phyloP scores from a whole-genome alignment of 345 rosid species.

The Populus deltoides region DNA sequence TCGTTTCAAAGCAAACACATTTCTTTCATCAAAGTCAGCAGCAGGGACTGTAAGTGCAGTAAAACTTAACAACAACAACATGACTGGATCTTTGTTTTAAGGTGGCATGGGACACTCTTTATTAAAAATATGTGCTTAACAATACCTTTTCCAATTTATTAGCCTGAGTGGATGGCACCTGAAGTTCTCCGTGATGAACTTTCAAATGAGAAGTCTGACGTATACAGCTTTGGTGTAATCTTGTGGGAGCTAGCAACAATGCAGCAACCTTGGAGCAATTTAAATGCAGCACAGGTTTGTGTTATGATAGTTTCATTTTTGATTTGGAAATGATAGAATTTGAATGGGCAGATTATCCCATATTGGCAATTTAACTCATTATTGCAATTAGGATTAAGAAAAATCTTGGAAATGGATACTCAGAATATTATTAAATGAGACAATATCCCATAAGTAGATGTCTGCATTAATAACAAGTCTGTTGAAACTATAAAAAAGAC shows the following conservation, averaged over 20 bases:
- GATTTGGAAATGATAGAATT: not conserved
- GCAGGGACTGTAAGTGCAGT: conserved; percentile 94
- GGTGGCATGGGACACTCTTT: not conserved
- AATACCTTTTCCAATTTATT: conserved; percentile 19
- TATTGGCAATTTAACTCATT: not conserved
- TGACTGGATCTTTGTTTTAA: conserved; percentile 8
- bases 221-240: conserved; percentile 95
- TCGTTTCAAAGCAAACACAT: conserved; percentile 90
- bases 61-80: conserved; percentile 4
- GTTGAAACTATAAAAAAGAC: not conserved
- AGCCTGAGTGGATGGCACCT: conserved; percentile 99
- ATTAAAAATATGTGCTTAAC: conserved; percentile 8
- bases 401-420: not conserved
- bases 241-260: conserved; percentile 96
- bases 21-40: conserved; percentile 96
- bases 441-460: not conserved
- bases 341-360: not conserved
- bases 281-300: conserved; percentile 97
- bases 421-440: not conserved
- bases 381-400: not conserved
- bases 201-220: conserved; percentile 91
- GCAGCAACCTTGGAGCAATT: conserved; percentile 93
- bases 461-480: not conserved
- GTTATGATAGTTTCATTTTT: not conserved
- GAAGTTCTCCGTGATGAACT: conserved; percentile 97